These are phyloP conservation scores for Plectosphaerella cucumerina DNA, from an alignment of 2,329 filamentous ascomycete species.

Conservation along the genomic window DNA sequence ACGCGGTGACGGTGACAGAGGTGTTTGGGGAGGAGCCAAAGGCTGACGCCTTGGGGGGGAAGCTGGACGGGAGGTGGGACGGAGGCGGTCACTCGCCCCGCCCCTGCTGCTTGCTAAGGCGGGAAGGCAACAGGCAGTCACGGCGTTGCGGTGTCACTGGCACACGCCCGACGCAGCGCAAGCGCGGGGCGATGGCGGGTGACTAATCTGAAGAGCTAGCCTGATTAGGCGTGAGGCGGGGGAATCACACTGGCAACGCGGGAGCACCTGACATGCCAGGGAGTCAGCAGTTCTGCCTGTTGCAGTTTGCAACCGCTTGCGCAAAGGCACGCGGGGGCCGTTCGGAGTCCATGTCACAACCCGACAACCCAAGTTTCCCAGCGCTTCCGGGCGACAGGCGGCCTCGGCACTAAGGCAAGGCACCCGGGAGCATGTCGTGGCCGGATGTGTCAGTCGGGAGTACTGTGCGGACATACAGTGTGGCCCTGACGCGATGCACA, in stretches of 20 bases:
- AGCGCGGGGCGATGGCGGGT: conserved; percentile 3
- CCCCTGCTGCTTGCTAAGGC: conserved; percentile 5
- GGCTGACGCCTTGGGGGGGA: conserved; percentile 13
- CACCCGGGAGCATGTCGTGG: no score
- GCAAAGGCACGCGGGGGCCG: no score
- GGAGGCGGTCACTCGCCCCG: conserved; percentile 12
- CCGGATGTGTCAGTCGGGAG: not conserved
- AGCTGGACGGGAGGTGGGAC: conserved; percentile 6
- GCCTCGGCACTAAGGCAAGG: no score
- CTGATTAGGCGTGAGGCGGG: not conserved
- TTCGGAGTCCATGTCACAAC: no score
- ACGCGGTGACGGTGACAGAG: conserved; percentile 7
- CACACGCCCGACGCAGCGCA: not conserved
- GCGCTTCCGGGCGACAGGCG: no score
- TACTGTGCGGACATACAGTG: not conserved
- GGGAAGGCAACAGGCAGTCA: conserved; percentile 7
- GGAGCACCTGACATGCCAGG: not conserved
- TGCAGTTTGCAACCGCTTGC: no score
- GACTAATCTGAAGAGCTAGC: not conserved
- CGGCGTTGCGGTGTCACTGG: not conserved
- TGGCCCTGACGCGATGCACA: not conserved
- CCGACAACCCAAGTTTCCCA: no score
- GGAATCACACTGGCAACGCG: not conserved
- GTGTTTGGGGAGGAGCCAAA: conserved; percentile 11
- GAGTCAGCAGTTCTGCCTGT: not conserved